Conservation (phyloP, 2,329 filamentous ascomycete species). For the Diplodia seriata region DNA sequence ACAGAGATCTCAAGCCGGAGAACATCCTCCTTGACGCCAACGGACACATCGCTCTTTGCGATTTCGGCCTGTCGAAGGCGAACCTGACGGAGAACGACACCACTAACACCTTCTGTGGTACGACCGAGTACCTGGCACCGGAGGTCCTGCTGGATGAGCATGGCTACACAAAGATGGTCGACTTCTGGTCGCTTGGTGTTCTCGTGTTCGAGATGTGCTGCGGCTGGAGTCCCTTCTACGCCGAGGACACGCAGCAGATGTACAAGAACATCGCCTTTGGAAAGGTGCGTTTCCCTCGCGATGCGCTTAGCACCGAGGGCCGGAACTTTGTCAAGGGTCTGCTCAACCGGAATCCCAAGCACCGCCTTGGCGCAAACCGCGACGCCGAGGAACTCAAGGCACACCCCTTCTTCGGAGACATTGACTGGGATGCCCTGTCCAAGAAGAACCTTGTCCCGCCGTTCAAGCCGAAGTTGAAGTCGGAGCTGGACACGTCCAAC, state of each 20-base stretch:
- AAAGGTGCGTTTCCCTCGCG: constrained; percentile 94
- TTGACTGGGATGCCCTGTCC: constrained; percentile 86
- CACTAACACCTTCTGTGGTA: constrained; percentile 98
- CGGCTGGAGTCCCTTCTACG: constrained; percentile 98
- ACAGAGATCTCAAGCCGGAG: constrained; percentile 95
- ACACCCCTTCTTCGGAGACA: constrained; percentile 92
- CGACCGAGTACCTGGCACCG: constrained; percentile 94
- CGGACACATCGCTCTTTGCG: constrained; percentile 95
- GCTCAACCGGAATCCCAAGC: constrained; percentile 94
- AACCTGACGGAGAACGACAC: constrained; percentile 97
- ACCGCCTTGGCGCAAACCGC: constrained; percentile 86
- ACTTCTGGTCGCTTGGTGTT: constrained; percentile 98
- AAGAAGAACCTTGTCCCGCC: constrained; percentile 94
- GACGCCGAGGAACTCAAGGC: constrained; percentile 94
- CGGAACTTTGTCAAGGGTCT: constrained; percentile 98
- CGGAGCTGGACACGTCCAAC: constrained; percentile 94
- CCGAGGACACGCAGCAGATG: constrained; percentile 99
- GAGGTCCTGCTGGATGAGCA: constrained; percentile 95
- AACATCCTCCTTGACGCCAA: constrained; percentile 97
- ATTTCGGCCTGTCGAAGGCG: constrained; percentile 96
- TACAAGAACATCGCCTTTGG: constrained; percentile 99
- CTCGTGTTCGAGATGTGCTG: constrained; percentile 99
- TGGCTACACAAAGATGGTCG: constrained; percentile 99
- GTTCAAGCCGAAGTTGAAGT: constrained; percentile 97
- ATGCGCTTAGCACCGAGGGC: constrained; percentile 92